Evolutionary conservation across 441 rosid species (phyloP).

Genomic region (Gossypium laxum): DNA sequence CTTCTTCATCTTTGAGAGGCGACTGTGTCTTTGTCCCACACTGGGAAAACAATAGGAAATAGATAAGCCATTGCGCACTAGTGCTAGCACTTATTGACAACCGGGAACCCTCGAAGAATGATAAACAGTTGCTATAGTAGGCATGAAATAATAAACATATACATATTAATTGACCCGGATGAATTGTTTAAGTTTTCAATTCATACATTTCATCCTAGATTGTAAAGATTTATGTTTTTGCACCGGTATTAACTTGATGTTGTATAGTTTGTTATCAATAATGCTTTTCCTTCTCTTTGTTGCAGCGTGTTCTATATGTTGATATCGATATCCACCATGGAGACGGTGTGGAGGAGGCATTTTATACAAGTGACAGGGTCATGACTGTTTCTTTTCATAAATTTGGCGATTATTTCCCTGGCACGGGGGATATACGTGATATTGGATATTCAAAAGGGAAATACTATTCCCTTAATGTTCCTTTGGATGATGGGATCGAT

Average conservation of each 20-base stretch:
- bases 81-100: background rate
- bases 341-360: slow-evolving; percentile 72
- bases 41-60: background rate
- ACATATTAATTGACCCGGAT: background rate
- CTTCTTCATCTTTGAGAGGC: background rate
- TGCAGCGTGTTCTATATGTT: slow-evolving; percentile 67
- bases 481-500: slow-evolving; percentile 68
- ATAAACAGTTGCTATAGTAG: background rate
- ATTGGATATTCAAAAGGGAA: slow-evolving; percentile 52
- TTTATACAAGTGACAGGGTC: slow-evolving; percentile 67
- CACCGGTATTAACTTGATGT: background rate
- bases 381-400: slow-evolving; percentile 78
- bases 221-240: background rate
- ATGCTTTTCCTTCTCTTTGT: background rate
- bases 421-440: slow-evolving; percentile 63
- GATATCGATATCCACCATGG: slow-evolving; percentile 78
- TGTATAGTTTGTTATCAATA: slow-evolving; percentile 1
- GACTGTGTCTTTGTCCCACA: background rate
- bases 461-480: slow-evolving; percentile 69
- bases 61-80: background rate
- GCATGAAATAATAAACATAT: background rate
- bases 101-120: background rate
- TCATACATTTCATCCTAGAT: background rate
- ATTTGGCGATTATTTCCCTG: slow-evolving; percentile 71
- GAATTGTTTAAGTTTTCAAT: background rate